Evolutionary conservation across 495 filamentous ascomycete genomes (phyloP).

Genomic region (Neurospora africana): DNA sequence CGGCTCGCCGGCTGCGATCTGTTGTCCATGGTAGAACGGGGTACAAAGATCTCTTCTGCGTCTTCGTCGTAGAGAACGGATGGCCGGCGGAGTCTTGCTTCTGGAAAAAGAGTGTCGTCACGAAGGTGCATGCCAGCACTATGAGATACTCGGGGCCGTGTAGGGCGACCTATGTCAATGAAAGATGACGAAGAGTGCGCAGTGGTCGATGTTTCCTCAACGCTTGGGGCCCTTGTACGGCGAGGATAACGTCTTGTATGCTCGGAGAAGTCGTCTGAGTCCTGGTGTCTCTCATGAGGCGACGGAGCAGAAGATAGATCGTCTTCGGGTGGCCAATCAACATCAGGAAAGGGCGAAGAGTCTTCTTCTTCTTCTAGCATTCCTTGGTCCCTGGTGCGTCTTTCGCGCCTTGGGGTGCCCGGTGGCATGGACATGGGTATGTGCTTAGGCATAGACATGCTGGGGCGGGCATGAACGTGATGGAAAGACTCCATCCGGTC

Average conservation of each 20-base stretch:
- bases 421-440: background rate
- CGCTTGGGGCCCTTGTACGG: background rate
- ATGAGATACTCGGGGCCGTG: background rate
- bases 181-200: background rate
- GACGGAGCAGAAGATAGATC: conserved; percentile 27
- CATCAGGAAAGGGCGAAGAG: conserved; percentile 21
- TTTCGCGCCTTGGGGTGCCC: conserved; percentile 17
- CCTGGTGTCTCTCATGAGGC: conserved; percentile 25
- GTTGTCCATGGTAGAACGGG: background rate
- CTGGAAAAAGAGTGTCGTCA: background rate
- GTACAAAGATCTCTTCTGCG: background rate
- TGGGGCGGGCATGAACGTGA: background rate
- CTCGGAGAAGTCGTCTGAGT: background rate
- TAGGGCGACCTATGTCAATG: background rate
- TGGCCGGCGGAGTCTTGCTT: background rate
- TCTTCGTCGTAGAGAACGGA: background rate
- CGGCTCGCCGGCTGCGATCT: background rate
- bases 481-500: background rate
- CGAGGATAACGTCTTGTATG: background rate
- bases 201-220: background rate
- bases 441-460: background rate
- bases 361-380: conserved; percentile 26
- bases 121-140: background rate
- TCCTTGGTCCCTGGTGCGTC: conserved; percentile 18
- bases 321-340: conserved; percentile 31